These are phyloP conservation scores for Tolypocladium sp. DNA, from an alignment of 2,329 filamentous ascomycete genomes.

Conservation along the genomic window DNA sequence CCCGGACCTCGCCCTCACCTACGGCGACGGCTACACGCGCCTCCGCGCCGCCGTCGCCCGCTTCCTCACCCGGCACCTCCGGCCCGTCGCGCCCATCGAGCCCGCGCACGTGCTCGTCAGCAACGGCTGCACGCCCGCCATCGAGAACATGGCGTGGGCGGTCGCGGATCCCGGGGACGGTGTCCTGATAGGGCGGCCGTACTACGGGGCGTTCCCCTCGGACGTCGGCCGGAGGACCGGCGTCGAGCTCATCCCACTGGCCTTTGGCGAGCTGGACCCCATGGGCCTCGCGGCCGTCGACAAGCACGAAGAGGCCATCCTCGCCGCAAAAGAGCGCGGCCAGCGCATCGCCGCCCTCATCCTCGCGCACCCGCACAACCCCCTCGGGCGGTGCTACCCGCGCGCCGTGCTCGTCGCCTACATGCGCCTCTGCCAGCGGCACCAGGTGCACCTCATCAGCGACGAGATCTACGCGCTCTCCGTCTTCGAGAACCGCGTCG, in stretches of 20 bases:
- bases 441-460: slow-evolving; percentile 43
- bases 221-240: slow-evolving; percentile 34
- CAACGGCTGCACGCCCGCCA: slow-evolving; percentile 30
- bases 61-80: slow-evolving; percentile 26
- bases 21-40: slow-evolving; percentile 29
- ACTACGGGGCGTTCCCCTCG: slow-evolving; percentile 37
- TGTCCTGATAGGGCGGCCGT: slow-evolving; percentile 31
- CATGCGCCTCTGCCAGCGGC: slow-evolving; percentile 35
- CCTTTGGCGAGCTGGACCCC: slow-evolving; percentile 34
- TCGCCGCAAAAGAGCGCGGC: slow-evolving; percentile 27
- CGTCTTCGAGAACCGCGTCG: slow-evolving; percentile 31
- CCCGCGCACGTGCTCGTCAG: slow-evolving; percentile 24
- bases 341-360: slow-evolving; percentile 36
- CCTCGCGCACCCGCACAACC: slow-evolving; percentile 42
- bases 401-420: slow-evolving; percentile 26
- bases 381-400: slow-evolving; percentile 38
- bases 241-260: slow-evolving; percentile 30
- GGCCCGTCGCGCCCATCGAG: slow-evolving; percentile 16
- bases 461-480: slow-evolving; percentile 43
- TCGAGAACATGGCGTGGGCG: slow-evolving; percentile 30
- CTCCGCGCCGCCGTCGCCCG: slow-evolving; percentile 19
- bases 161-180: slow-evolving; percentile 28
- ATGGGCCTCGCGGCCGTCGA: slow-evolving; percentile 28
- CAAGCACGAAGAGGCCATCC: slow-evolving; percentile 33
- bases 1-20: slow-evolving; percentile 23